Evolutionary conservation across 2,329 filamentous ascomycete species (phyloP).

Genomic region (Fusarium anthophilum): DNA sequence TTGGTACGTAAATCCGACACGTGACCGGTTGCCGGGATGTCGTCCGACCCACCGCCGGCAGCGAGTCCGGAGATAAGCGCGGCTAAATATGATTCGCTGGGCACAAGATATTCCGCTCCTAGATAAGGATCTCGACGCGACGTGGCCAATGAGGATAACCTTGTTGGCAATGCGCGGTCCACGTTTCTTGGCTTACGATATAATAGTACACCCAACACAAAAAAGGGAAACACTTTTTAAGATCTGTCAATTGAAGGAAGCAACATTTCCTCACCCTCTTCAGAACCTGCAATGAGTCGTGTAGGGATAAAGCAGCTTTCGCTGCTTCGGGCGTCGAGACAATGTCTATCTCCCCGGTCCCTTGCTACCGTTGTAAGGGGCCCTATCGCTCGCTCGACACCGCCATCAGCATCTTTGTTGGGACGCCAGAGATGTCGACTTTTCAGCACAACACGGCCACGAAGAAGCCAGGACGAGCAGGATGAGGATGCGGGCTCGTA

Average conservation of each 20-base stretch:
- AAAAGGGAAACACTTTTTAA: neutral
- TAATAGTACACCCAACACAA: slow-evolving; percentile 6
- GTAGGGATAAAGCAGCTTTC: slow-evolving; percentile 30
- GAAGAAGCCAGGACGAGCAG: slow-evolving; percentile 14
- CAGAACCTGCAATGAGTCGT: slow-evolving; percentile 16
- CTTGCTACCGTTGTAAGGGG: slow-evolving; percentile 14
- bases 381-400: slow-evolving; percentile 13
- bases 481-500: slow-evolving; percentile 50
- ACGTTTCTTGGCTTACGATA: slow-evolving; percentile 11
- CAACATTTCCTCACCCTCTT: neutral
- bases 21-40: slow-evolving; percentile 24
- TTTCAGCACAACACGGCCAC: slow-evolving; percentile 21
- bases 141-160: slow-evolving; percentile 10
- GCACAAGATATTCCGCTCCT: slow-evolving; percentile 10
- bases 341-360: slow-evolving; percentile 26
- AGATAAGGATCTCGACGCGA: slow-evolving; percentile 6
- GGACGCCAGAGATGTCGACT: neutral
- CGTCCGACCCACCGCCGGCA: slow-evolving; percentile 27
- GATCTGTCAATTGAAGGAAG: neutral
- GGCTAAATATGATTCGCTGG: neutral
- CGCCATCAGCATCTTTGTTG: neutral
- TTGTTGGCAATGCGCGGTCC: slow-evolving; percentile 22
- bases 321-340: slow-evolving; percentile 28
- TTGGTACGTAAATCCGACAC: slow-evolving; percentile 18
- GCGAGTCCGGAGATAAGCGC: neutral